phyloP scores from a whole-genome alignment of 2,329 filamentous ascomycete species.

The Fusarium caatingaense region DNA sequence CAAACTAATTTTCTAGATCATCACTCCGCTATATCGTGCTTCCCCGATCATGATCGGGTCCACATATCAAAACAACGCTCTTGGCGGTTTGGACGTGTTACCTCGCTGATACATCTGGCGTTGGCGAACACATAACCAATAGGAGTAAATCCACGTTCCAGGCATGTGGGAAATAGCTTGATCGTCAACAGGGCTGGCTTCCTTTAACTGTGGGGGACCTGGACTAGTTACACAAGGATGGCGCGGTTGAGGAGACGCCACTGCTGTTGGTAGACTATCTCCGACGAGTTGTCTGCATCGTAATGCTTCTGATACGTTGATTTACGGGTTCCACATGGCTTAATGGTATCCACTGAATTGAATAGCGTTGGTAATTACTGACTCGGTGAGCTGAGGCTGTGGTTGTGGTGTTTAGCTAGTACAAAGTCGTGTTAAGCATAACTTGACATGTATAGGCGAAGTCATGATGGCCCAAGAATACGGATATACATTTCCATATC shows the following conservation, averaged over 20 bases:
- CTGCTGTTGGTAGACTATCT: slow-evolving; percentile 7
- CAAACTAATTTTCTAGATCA: background rate
- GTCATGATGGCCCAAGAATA: no score
- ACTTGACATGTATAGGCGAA: background rate
- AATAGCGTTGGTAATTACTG: background rate
- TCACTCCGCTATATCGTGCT: background rate
- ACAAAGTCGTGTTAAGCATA: background rate
- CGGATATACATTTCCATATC: background rate
- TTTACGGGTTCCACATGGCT: background rate
- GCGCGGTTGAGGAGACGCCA: slow-evolving; percentile 11
- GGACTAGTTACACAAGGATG: background rate
- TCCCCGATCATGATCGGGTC: background rate
- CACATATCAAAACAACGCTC: background rate
- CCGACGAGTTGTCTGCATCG: slow-evolving; percentile 7
- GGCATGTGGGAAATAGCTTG: background rate
- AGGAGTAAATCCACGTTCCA: background rate
- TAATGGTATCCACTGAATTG: background rate
- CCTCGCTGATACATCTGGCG: no score
- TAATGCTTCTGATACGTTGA: background rate
- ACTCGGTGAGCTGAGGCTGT: background rate
- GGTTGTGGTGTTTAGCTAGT: background rate
- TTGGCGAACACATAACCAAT: background rate
- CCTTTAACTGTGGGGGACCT: background rate
- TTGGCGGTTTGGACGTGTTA: background rate
- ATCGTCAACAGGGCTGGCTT: background rate